A percentile compares a stretch with the other conserved stretches of the same genome.
These are phyloP conservation scores for Ophidiomyces ophidiicola DNA, from an alignment of 2,329 filamentous ascomycete genomes.

Conservation along the genomic window DNA sequence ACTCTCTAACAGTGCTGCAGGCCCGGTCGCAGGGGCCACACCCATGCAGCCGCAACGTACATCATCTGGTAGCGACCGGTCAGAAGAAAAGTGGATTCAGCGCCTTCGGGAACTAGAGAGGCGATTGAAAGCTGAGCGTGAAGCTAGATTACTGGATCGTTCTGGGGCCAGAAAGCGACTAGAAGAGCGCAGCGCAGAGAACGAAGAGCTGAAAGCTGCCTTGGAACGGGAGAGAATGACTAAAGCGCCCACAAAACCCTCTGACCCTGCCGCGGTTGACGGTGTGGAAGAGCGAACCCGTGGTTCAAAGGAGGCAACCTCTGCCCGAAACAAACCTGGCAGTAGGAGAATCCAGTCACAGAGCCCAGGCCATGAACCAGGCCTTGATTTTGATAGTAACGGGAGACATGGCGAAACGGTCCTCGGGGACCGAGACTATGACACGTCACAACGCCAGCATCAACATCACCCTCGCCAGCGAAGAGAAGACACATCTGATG, in stretches of 20 bases:
- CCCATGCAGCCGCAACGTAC: constrained; percentile 5
- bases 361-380: constrained; percentile 1
- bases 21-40: constrained; percentile 19
- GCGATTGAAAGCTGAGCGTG: constrained; percentile 77
- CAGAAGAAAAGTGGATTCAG: constrained; percentile 71
- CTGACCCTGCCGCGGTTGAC: constrained; percentile 6
- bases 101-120: constrained; percentile 76
- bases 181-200: constrained; percentile 62
- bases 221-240: constrained; percentile 46
- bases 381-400: constrained; percentile 3
- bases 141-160: constrained; percentile 72
- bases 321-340: not conserved
- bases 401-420: constrained; percentile 11
- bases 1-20: constrained; percentile 18
- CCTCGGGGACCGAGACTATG: constrained; percentile 8
- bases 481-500: constrained; percentile 8
- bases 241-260: constrained; percentile 11
- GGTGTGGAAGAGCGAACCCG: constrained; percentile 1
- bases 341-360: constrained; percentile 3
- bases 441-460: constrained; percentile 4
- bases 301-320: not conserved
- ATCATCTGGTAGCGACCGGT: constrained; percentile 20
- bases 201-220: constrained; percentile 54
- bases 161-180: constrained; percentile 69
- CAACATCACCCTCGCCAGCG: not conserved